Base-by-base conservation (phyloP, 176 grass and related monocot species). In the Stipa capillata region DNA sequence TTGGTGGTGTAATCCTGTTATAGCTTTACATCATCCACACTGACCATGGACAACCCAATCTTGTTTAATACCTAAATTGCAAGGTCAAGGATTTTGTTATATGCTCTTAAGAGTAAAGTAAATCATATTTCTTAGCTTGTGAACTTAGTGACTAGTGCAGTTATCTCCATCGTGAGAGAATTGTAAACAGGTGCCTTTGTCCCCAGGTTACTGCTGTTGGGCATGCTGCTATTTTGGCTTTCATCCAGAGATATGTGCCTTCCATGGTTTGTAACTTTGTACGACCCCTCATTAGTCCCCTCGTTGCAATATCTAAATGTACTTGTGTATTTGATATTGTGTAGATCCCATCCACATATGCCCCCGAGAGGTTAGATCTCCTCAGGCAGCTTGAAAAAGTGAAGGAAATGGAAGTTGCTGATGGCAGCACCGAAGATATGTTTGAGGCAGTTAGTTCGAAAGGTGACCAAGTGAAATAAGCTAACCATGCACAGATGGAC, bases 201-300 rank as follows among this genome's bases (percentile, higher is more conserved):
- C 82, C 47, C 56, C 83, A 99, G 97, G 79, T 99, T 77, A 99
- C 97, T 35, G 92, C 97, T 78, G 86, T 99, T 58, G 97, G 97
- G 25, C 97, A 99, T 91, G 97, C 97, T 86, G 97, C 97, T 82
- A 99, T 99, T 54, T 83, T 99, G 73, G 97, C 97, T 72, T 96
- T 99, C 66, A 99, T 99, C 73, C 97, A 96, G 84, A 95, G 90
- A 99, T 99, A 99, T 58, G 81, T 96, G 81, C 97, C 97, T 81
- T 85, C 90, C 32, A 87, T 99, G 88, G 97, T 99, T 78, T 57
- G 90, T 91, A 40, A 24, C 35, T 20, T 79, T 80, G 54, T 75
- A 28, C 57, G 29, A 20, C 4, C 59, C 17, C 52, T 73, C 36
- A 18, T 20, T 79, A 52, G 12, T 83, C 31, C 6, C 31, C 11